Base-by-base conservation (phyloP, 306 rosid species). In the Pueraria montana region DNA sequence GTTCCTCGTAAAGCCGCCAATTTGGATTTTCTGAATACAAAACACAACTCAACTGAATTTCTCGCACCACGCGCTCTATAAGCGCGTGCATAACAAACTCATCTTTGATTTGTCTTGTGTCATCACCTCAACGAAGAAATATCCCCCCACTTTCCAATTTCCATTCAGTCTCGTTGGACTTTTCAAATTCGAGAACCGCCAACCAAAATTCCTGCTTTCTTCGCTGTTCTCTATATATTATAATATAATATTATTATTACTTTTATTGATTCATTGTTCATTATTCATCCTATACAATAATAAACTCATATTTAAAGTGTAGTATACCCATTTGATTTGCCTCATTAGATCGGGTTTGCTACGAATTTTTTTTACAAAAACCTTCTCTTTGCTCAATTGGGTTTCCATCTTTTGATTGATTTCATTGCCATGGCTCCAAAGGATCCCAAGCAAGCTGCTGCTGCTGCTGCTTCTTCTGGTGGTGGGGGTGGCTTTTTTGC, bases 401-500 rank as follows among this genome's bases (percentile, higher is more conserved):
- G 72, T 36, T 56, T 76, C 46, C 61, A 9, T 1, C 64, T 34
- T 34, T 64, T 80, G 9, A 18, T 68, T 66, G 26, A 78, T 80
- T 86, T 84, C 83, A 30, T 61, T 58, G 66, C 62, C 78, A 91
- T 90, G 95, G 89, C 88, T 67, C 72, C 94, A 16, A 87, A 84
- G 32, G 97, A 93, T 91, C 88, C 90, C 82, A 93, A 93, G 83
- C 89, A 87, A 80, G 78, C 45, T 30, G 75, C 85, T 38, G 70
- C 85, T 85, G 17, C 82, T 34, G 8, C 40, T 34, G 40, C 40
- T 48, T n/a, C 87, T 48, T n/a, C 87, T 72, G 21, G 27, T 50
- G 43, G 80, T 36, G 83, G 85, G 5, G 90, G 90, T 65, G 91
- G 97, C 24, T 91, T 93, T 72, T 90, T 93, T 42, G 86, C 96